A percentile compares a stretch with the other conserved stretches of the same genome.
These are phyloP conservation scores for Serendipita sp. DNA, from an alignment of 768 basidiomycete species.

Conservation along the genomic window DNA sequence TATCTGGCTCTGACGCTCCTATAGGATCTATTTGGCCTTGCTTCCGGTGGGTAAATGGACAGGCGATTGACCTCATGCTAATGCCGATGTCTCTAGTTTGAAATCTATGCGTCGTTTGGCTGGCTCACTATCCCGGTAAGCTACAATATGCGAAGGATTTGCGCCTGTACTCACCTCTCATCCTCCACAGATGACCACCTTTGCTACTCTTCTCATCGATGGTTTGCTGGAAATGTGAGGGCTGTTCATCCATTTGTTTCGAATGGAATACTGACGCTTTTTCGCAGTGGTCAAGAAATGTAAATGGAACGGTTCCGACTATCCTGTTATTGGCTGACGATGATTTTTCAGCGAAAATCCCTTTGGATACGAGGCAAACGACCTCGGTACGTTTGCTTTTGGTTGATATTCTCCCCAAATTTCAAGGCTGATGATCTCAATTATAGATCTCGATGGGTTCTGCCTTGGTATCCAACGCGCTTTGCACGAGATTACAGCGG, in stretches of 20 bases:
- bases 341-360: constrained; percentile 37
- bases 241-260: too few species aligned
- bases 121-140: constrained; percentile 38
- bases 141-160: neutral
- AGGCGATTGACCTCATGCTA: neutral
- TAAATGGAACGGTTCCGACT: neutral
- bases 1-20: neutral
- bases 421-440: constrained; percentile 8
- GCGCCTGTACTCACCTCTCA: neutral
- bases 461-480: constrained; percentile 51
- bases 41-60: constrained; percentile 15
- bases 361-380: constrained; percentile 52
- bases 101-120: constrained; percentile 28
- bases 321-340: neutral
- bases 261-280: neutral
- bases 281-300: neutral
- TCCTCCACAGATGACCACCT: constrained; percentile 32
- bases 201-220: constrained; percentile 45
- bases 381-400: constrained; percentile 31
- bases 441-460: constrained; percentile 39
- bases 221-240: constrained; percentile 51
- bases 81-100: constrained; percentile 27
- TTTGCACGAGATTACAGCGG: constrained; percentile 51
- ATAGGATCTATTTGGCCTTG: constrained; percentile 21
- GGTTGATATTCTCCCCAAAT: too few species aligned